Evolutionary conservation across 1,284 basidiomycete genomes (phyloP), one percentile per base, ranked within the genome.

Genomic region (Blastosporella zonata): DNA sequence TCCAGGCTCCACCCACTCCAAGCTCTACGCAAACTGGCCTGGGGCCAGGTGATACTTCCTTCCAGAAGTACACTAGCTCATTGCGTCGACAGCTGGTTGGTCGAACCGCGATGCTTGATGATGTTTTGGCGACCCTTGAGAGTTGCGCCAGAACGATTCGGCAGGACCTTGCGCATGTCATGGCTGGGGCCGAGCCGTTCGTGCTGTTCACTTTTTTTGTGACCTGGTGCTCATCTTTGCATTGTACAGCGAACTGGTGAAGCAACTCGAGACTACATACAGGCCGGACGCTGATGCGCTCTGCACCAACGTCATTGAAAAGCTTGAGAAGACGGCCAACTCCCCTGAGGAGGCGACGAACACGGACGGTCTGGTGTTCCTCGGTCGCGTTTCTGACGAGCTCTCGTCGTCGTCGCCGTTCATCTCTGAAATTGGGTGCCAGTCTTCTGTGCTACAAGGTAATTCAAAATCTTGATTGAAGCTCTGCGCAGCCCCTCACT

Each of bases 41-140:
- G 15, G 73, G 67, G 27, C n/a, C n/a, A n/a, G n/a, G n/a, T n/a
- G 69, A 76, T 49, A 62, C 67, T 9, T 69, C 78, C 2, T 82
- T 88, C 58, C 71, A 74, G 36, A 78, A 73, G 57, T 88, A 85
- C 58, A 79, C 77, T 53, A 56, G 64, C 13, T 62, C 74, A 4
- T 62, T 90, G 35, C 75, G 71, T 46, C 75, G 73, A 44, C 84
- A 84, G 53, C 67, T 88, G 17, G 57, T 73, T 27, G 80, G 82
- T 13, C 77, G 85, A 36, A 83, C 83, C 9, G 69, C 78, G 0
- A 61, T 78, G 27, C 62, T 90, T 28, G 73, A 87, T 47, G 68
- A 71, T 17, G 72, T 85, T n/a, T 58, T 90, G 48, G 65, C 63
- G 5, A 70, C 67, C 1, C 63, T 88, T 10, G 87, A 90, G 55